Evolutionary conservation across 306 rosid genomes (phyloP), one percentile per base, ranked within the genome.

Genomic region (Quercus wislizeni): DNA sequence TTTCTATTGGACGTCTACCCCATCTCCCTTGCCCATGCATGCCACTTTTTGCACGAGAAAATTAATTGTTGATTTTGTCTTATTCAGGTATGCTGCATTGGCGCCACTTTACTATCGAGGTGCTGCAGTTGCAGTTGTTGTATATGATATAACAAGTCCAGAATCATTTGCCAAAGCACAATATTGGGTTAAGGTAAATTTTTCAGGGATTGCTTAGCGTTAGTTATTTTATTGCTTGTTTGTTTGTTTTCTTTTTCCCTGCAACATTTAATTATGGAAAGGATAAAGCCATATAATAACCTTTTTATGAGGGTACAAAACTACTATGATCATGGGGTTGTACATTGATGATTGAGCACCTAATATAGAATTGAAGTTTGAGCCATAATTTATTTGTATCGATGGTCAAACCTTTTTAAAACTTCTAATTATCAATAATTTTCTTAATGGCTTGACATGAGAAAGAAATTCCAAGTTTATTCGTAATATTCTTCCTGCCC

Each of bases 51-150:
- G 71, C 55, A 49, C 19, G 31, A 78, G 28, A 46, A 71, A 65
- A 43, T 81, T 79, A 72, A 74, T 72, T 79, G 72, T 58, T 28
- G 55, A 68, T 85, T 58, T 69, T 75, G 3, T 86, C 74, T 55
- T 69, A 78, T 80, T 74, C 92, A 93, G 99, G 87, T 96, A 93
- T 62, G 98, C 99, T 51, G 98, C 99, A 5, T 76, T 96, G 81
- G 99, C 99, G 65, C 99, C 99, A 30, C 92, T 96, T 41, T 96
- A 96, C 83, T 96, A 96, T 77, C 91, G 97, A 27, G 97, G 98
- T 74, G 99, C 99, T 41, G 98, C 96, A 6, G 97, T 96, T 82
- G 98, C 99, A 52, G 94, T 96, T 78, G 82, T 96, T 86, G 99
- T 89, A 59, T 96, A 96, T 83, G 99, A 96, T 81, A 96, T 96